Conservation (phyloP, 2,329 filamentous ascomycete genomes). For the Cephalotrichum gorgonifer region DNA sequence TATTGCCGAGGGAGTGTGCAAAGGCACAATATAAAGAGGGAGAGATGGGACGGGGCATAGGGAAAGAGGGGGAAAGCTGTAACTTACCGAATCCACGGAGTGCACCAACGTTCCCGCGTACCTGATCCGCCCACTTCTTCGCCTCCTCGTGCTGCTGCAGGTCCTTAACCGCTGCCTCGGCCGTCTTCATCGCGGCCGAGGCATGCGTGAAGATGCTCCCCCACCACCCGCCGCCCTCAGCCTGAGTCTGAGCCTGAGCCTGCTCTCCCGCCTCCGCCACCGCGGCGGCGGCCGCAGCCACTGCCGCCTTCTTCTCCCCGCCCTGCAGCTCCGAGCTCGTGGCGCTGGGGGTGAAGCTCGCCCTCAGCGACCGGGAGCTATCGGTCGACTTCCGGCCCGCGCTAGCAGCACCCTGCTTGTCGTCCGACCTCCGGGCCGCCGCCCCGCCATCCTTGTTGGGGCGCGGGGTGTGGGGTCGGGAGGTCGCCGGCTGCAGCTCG, state of each 20-base stretch:
- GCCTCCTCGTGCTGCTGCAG: constrained; percentile 95
- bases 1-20: background rate
- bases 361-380: constrained; percentile 56
- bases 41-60: background rate
- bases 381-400: constrained; percentile 63
- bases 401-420: constrained; percentile 44
- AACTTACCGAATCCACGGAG: constrained; percentile 63
- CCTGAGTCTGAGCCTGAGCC: constrained; percentile 9
- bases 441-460: constrained; percentile 37
- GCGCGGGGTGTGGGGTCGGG: constrained; percentile 76
- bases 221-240: constrained; percentile 69
- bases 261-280: constrained; percentile 16
- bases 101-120: constrained; percentile 76
- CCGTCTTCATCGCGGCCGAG: constrained; percentile 79
- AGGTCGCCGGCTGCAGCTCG: constrained; percentile 59
- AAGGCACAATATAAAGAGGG: background rate
- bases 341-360: constrained; percentile 60
- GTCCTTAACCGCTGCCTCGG: constrained; percentile 86
- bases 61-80: too few relatives aligned
- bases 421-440: constrained; percentile 30
- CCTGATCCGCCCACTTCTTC: constrained; percentile 90
- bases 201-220: constrained; percentile 77
- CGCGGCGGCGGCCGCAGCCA: constrained; percentile 26
- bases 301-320: constrained; percentile 26
- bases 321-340: constrained; percentile 53